A percentile compares a stretch with the other conserved stretches of the same genome.
Evolutionary conservation across 768 basidiomycete genomes (phyloP).

Genomic region (Paxillus ammoniavirescens): DNA sequence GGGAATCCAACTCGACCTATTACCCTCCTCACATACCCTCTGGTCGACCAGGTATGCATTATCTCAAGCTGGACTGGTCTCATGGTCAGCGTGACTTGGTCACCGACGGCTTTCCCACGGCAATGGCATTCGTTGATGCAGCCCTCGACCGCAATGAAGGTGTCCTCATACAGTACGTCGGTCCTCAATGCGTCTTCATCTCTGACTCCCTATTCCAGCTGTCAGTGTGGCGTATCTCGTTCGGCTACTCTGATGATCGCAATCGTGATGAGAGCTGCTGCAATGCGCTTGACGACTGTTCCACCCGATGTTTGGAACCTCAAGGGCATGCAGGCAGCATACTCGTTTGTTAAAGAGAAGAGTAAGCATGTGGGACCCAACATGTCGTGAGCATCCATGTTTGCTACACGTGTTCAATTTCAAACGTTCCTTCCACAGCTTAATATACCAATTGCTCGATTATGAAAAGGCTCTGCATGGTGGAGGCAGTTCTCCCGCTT

Average conservation of each 20-base stretch:
- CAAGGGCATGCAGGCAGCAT: conserved; percentile 88
- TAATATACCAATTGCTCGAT: conserved; percentile 92
- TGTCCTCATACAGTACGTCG: conserved; percentile 79
- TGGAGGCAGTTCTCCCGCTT: conserved; percentile 45
- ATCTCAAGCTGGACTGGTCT: conserved; percentile 89
- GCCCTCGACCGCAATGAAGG: conserved; percentile 75
- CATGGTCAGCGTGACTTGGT: conserved; percentile 93
- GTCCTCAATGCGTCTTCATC: conserved; percentile 7
- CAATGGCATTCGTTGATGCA: conserved; percentile 79
- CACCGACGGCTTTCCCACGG: conserved; percentile 70
- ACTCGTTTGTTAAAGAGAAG: conserved; percentile 86
- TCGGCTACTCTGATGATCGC: conserved; percentile 90
- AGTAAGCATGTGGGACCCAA: conserved; percentile 88
- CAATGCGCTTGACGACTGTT: conserved; percentile 59
- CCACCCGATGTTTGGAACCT: conserved; percentile 76
- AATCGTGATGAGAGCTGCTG: conserved; percentile 91
- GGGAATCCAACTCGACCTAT: conserved; percentile 48
- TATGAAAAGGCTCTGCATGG: conserved; percentile 76
- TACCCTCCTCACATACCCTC: conserved; percentile 64
- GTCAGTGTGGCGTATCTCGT: conserved; percentile 91
- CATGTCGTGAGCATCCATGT: conserved; percentile 74
- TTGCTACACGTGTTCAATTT: conserved; percentile 21
- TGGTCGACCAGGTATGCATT: conserved; percentile 79
- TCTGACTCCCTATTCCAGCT: conserved; percentile 46
- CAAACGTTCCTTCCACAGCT: conserved; percentile 42